Evolutionary conservation across 2,329 filamentous ascomycete genomes (phyloP), one percentile per base, ranked within the genome.

Genomic region (Fusarium tanahbumbuense): DNA sequence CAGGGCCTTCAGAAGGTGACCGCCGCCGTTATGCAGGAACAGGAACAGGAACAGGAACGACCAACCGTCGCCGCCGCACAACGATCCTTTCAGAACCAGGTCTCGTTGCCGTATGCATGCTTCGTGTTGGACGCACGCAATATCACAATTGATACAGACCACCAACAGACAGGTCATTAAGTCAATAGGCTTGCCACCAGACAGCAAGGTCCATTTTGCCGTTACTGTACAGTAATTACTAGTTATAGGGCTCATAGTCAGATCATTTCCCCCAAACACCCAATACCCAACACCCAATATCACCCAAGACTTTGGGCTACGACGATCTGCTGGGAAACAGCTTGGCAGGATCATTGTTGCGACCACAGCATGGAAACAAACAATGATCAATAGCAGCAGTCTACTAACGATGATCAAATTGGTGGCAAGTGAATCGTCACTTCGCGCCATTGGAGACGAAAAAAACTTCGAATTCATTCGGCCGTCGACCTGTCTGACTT

Each of bases 31-130:
- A 75, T 75, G 73, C 73, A 75, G 73, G 73, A 75, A 75, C 73
- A 75, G 66, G 73, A 75, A 75, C 73, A 75, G 66, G 73, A 75
- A 75, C 73, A 75, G 66, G 72, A 75, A 72, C 71, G 60, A 63
- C 63, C 73, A 73, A 62, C 68, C 67, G 57, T 74, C 65, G 53
- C 60, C 57, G 59, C 57, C 58, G 64, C 60, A 56, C 52, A 54
- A 53, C 22, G 34, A 53, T 22, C 13, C 15, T 53, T 40, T 16
- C 15, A 16, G n/a, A 20, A 40, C 18, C 45, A 20, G 12, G 30
- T 48, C 48, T 13, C 40, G 30, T 37, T 68, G 27, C 48, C 66
- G 45, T 44, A 56, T 60, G 45, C 47, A 45, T 34, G 23, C 52
- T 50, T 64, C 46, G 50, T 32, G 46, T 57, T 62, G 56, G 64